Evolutionary conservation across 139 green algal genomes (phyloP).

Genomic region (Pleodorina starrii): DNA sequence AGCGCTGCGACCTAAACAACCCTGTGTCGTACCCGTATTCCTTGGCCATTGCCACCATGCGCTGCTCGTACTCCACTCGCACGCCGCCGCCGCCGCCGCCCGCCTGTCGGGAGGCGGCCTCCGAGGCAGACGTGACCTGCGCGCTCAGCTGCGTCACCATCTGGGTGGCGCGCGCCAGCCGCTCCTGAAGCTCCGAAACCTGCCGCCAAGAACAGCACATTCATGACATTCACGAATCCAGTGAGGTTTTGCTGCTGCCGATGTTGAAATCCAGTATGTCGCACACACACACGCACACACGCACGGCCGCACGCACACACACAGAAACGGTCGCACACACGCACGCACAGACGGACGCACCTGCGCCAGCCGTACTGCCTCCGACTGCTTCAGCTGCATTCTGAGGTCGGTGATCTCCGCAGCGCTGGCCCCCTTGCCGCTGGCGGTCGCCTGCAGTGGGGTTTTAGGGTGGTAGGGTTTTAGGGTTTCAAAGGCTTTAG

Average conservation of each 20-base stretch:
- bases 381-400: constrained; percentile 32
- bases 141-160: neutral
- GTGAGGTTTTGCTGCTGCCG: neutral
- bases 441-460: neutral
- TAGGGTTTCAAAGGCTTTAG: too few species aligned
- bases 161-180: neutral
- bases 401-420: neutral
- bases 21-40: constrained; percentile 10
- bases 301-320: too few species aligned
- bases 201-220: neutral
- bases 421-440: neutral
- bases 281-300: too few species aligned
- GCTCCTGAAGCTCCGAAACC: constrained; percentile 39
- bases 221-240: neutral
- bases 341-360: too few species aligned
- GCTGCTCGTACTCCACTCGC: constrained; percentile 28
- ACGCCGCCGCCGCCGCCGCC: neutral
- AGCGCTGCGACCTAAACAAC: too few species aligned
- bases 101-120: neutral
- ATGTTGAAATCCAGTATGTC: too few species aligned
- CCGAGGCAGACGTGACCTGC: neutral
- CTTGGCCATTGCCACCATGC: constrained; percentile 23
- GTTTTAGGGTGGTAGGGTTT: too few species aligned
- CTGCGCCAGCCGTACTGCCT: constrained; percentile 29
- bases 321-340: too few species aligned